These are phyloP conservation scores for Apiotrichum siamense DNA, from an alignment of 1,284 basidiomycete genomes.

Conservation along the genomic window DNA sequence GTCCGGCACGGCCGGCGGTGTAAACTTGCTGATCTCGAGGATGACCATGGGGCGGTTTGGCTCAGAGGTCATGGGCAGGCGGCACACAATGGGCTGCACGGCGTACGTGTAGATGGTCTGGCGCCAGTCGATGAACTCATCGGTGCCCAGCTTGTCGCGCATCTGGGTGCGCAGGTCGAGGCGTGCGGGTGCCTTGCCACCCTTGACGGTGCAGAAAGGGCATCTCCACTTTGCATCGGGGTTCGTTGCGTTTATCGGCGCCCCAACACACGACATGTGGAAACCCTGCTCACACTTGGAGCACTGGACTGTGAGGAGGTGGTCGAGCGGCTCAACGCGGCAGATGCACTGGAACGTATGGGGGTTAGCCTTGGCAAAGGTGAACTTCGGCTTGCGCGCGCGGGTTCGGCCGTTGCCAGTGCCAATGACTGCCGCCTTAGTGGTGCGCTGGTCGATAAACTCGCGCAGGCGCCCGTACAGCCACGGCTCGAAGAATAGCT, in stretches of 20 bases:
- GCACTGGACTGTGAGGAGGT: slow-evolving; percentile 29
- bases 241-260: slow-evolving; percentile 19
- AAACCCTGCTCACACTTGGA: slow-evolving; percentile 37
- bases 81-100: slow-evolving; percentile 16
- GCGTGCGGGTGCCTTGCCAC: slow-evolving; percentile 27
- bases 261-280: slow-evolving; percentile 36
- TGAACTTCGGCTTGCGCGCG: slow-evolving; percentile 28
- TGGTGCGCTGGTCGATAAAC: slow-evolving; percentile 4
- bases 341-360: slow-evolving; percentile 36
- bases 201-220: slow-evolving; percentile 41
- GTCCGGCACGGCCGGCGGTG: slow-evolving; percentile 9
- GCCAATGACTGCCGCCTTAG: too few species aligned
- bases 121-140: slow-evolving; percentile 38
- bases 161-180: slow-evolving; percentile 36
- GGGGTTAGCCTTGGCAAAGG: slow-evolving; percentile 20
- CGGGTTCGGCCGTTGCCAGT: slow-evolving; percentile 12
- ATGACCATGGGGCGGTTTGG: not conserved
- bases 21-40: slow-evolving; percentile 4
- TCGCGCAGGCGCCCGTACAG: slow-evolving; percentile 30
- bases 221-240: slow-evolving; percentile 29
- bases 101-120: slow-evolving; percentile 32
- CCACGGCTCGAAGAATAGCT: slow-evolving; percentile 30
- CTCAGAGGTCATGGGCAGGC: slow-evolving; percentile 4
- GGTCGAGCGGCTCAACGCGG: slow-evolving; percentile 19
- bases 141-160: slow-evolving; percentile 32